Conservation (phyloP, 768 basidiomycete genomes). For the Infundibulicybe gibba region DNA sequence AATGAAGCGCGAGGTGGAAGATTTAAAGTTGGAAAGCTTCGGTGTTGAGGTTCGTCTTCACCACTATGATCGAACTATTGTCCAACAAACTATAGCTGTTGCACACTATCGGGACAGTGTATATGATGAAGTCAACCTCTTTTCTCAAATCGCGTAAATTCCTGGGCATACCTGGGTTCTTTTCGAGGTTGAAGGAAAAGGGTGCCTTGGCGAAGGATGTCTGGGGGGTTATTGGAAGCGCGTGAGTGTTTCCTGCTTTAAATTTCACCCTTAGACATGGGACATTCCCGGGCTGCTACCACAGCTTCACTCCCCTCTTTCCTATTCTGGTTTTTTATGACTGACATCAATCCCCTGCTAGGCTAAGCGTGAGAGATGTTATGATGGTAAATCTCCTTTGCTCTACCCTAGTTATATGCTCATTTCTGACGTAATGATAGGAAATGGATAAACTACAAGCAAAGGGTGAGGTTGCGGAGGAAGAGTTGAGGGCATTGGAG, state of each 20-base stretch:
- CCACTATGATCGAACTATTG: neutral
- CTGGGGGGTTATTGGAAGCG: conserved; percentile 95
- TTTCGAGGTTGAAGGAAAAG: conserved; percentile 92
- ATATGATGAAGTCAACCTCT: conserved; percentile 89
- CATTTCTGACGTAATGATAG: conserved; percentile 23
- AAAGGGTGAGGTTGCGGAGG: conserved; percentile 86
- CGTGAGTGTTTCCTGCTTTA: conserved; percentile 49
- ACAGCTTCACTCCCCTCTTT: conserved; percentile 16
- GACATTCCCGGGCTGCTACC: too few species aligned
- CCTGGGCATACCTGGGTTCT: conserved; percentile 92
- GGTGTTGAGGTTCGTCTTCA: conserved; percentile 73
- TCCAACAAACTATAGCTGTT: conserved; percentile 48
- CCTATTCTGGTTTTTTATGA: too few species aligned
- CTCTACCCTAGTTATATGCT: neutral
- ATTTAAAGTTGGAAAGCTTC: conserved; percentile 95
- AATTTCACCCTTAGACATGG: too few species aligned
- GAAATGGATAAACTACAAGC: conserved; percentile 91
- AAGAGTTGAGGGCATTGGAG: conserved; percentile 81
- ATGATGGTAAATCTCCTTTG: conserved; percentile 47
- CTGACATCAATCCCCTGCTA: conserved; percentile 11
- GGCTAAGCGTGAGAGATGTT: conserved; percentile 70
- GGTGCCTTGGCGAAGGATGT: conserved; percentile 92
- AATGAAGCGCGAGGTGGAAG: conserved; percentile 84
- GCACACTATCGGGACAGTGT: conserved; percentile 88
- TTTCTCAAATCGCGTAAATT: conserved; percentile 91